Base-by-base conservation (phyloP, 176 grass and related monocot species). In the Carex kokanica region DNA sequence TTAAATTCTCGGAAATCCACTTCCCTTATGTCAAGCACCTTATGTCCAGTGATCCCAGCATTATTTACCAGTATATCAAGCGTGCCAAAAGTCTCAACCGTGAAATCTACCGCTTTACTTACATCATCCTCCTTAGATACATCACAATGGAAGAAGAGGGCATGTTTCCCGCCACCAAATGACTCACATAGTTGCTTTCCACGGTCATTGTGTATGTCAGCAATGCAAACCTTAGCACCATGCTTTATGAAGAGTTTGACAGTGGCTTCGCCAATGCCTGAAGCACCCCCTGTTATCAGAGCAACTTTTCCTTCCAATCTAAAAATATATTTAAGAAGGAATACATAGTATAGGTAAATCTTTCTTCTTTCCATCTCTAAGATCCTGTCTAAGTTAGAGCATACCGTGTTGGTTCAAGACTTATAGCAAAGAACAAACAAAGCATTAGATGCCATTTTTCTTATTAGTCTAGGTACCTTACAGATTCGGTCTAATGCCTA, bases 51-150 rank as follows among this genome's bases (percentile, higher is more conserved):
- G 1, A 88, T 68, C 59, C 95, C 95, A 16, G 92, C 95, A 43
- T 94, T 98, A 85, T 94, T 98, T 63, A 94, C 92, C 88, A 98
- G 90, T 57, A 94, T 78, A 80, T 98, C 95, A 1, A 98, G 84
- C 15, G 86, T 88, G 64, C 95, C 90, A 49, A 90, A 98, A 64
- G 88, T 89, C 43, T 67, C 81, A 1, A 74, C 51, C 0, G 53
- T 36, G 0, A 92, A 90, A 41, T 98, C 92, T 0, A 98, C 86
- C 5, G 90, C 87, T 38, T 41, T 87, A 68, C 88, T 65, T 2
- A 98, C 80, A 29, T 92, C 95, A 0, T 94, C 90, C 83, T 94
- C 95, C 0, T 29, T 56, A 0, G 87, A 84, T 21, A 98, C 95
- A 72, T 98, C 86, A 43, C 95, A 98, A 64, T 94, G 95, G 11